Conservation (phyloP, 2,329 filamentous ascomycete genomes). For the Leptographium procerum region DNA sequence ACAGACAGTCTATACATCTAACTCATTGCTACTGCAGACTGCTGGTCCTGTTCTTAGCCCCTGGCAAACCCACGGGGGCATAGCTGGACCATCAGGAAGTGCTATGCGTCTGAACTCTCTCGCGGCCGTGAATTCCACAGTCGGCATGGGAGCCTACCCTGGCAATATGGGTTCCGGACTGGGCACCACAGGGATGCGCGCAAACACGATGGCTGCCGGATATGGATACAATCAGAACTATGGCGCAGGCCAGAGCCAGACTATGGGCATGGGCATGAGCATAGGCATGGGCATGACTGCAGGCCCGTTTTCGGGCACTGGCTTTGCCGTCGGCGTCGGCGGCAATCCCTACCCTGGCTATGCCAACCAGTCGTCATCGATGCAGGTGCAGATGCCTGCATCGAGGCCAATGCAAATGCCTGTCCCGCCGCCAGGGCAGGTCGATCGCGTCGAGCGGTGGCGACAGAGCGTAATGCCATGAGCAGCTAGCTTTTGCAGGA, state of each 20-base stretch:
- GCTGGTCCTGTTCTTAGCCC: neutral
- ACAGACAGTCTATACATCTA: conserved; percentile 7
- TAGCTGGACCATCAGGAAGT: neutral
- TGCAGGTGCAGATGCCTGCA: conserved; percentile 10
- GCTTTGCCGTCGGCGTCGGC: neutral
- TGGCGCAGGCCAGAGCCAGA: neutral
- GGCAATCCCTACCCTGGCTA: conserved; percentile 4
- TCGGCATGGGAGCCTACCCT: neutral
- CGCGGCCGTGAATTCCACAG: neutral
- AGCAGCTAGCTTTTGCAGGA: neutral
- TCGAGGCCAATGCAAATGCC: conserved; percentile 11
- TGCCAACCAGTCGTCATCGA: conserved; percentile 4
- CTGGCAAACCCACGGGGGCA: conserved; percentile 1
- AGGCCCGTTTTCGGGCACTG: neutral
- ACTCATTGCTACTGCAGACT: neutral
- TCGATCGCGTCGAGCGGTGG: conserved; percentile 24
- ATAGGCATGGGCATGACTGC: neutral
- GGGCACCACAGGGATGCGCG: neutral
- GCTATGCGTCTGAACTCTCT: neutral
- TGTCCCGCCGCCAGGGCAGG: conserved; percentile 14
- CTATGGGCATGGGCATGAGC: neutral
- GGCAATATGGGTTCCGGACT: neutral
- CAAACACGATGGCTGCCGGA: neutral
- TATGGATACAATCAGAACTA: neutral
- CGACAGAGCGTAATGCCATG: conserved; percentile 18